These are phyloP conservation scores for Gynochthodes officinalis DNA, from an alignment of 257 asterid genomes.

Conservation along the genomic window DNA sequence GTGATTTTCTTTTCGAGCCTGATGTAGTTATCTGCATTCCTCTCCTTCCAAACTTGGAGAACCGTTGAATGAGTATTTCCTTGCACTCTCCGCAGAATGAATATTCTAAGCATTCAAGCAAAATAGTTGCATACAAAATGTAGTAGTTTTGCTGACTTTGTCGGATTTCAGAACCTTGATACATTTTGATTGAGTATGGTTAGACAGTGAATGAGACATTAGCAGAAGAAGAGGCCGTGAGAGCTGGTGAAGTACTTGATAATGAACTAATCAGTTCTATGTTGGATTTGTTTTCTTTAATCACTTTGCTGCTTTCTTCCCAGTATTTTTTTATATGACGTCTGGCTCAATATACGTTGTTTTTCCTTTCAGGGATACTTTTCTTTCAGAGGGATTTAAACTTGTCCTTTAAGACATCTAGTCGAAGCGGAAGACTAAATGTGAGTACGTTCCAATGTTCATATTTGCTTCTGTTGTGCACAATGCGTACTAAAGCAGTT, in stretches of 20 bases:
- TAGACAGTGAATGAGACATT: too few species aligned
- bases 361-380: conserved; percentile 41
- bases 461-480: not conserved
- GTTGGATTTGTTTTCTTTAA: too few species aligned
- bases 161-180: too few species aligned
- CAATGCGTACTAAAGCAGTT: not conserved
- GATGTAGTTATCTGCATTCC: not conserved
- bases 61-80: too few species aligned
- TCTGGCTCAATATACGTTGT: not conserved
- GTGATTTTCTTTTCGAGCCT: not conserved
- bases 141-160: too few species aligned
- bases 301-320: too few species aligned
- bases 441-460: conserved; percentile 1
- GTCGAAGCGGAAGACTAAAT: not conserved
- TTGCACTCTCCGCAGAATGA: too few species aligned
- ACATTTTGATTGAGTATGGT: too few species aligned
- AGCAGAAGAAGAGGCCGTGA: too few species aligned
- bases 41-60: not conserved
- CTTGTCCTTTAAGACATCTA: conserved; percentile 39
- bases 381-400: conserved; percentile 66
- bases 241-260: too few species aligned
- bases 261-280: too few species aligned
- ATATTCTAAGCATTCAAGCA: not conserved
- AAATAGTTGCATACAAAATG: not conserved
- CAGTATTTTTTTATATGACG: too few species aligned